These are phyloP conservation scores for Priceomyces melissophilus DNA, from an alignment of 805 yeast genomes.

Conservation along the genomic window DNA sequence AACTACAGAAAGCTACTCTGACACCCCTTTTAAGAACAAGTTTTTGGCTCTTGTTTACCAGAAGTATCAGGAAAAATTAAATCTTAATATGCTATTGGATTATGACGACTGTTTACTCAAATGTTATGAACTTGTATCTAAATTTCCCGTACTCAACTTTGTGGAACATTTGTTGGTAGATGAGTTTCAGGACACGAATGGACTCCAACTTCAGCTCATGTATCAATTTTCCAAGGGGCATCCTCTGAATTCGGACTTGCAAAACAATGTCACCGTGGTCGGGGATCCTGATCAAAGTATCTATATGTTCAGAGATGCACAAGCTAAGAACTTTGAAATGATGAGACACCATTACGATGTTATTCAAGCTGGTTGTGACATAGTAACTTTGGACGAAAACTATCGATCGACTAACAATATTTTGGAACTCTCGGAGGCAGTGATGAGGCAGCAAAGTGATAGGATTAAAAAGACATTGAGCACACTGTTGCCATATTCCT, in stretches of 20 bases:
- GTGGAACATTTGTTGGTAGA: slow-evolving; percentile 79
- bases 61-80: slow-evolving; percentile 50
- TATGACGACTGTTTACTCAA: slow-evolving; percentile 78
- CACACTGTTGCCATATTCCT: slow-evolving; percentile 42
- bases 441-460: slow-evolving; percentile 59
- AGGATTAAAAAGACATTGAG: slow-evolving; percentile 42
- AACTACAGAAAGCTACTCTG: slow-evolving; percentile 37
- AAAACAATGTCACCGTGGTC: slow-evolving; percentile 72
- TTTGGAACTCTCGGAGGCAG: slow-evolving; percentile 55
- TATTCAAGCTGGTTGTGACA: slow-evolving; percentile 14
- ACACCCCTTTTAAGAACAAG: slow-evolving; percentile 8
- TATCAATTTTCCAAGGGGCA: slow-evolving; percentile 39
- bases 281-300: slow-evolving; percentile 98
- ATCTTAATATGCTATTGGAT: slow-evolving; percentile 50
- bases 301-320: slow-evolving; percentile 83
- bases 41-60: slow-evolving; percentile 38
- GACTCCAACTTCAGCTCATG: slow-evolving; percentile 69
- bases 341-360: slow-evolving; percentile 45
- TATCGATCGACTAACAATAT: slow-evolving; percentile 78
- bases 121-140: slow-evolving; percentile 47
- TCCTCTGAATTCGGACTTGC: slow-evolving; percentile 25
- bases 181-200: slow-evolving; percentile 92
- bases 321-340: slow-evolving; percentile 57
- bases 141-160: slow-evolving; percentile 44
- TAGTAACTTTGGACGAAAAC: slow-evolving; percentile 57